Evolutionary conservation across 306 rosid genomes (phyloP).

Genomic region (Sicyos edulis): DNA sequence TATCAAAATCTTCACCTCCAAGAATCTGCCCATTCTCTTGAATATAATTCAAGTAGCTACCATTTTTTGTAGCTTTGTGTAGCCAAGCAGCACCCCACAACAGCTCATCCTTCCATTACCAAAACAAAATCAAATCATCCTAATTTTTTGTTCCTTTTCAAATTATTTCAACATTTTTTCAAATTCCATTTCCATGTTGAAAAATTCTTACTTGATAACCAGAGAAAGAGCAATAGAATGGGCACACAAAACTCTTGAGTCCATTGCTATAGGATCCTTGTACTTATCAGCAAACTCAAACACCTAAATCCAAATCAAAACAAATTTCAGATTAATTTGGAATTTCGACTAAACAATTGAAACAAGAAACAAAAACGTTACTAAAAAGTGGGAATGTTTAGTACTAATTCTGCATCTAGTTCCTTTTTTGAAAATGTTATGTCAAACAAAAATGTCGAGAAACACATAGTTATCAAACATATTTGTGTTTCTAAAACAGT

Average conservation of each 20-base stretch:
- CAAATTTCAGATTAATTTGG: neutral
- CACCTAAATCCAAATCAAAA: constrained; percentile 37
- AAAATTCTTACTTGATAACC: constrained; percentile 52
- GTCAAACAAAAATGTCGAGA: too few species aligned
- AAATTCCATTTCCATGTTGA: neutral
- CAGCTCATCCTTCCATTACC: constrained; percentile 56
- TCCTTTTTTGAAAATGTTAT: too few species aligned
- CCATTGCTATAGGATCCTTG: constrained; percentile 67
- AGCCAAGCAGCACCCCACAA: constrained; percentile 98
- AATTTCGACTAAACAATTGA: too few species aligned
- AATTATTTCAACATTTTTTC: neutral
- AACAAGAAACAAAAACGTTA: too few species aligned
- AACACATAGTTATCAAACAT: too few species aligned
- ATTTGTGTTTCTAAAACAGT: too few species aligned
- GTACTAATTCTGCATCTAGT: too few species aligned
- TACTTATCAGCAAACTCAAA: constrained; percentile 75
- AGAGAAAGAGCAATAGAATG: constrained; percentile 78
- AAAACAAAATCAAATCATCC: neutral
- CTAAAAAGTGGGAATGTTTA: too few species aligned
- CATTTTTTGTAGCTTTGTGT: constrained; percentile 79
- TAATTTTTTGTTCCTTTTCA: too few species aligned
- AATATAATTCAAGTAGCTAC: constrained; percentile 57
- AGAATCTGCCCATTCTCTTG: constrained; percentile 65
- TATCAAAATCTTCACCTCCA: constrained; percentile 70
- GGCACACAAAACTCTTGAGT: constrained; percentile 60